A percentile compares a stretch with the other conserved stretches of the same genome.
phyloP scores from a whole-genome alignment of 1,139 yeast species.

The Hansenula sp. region DNA sequence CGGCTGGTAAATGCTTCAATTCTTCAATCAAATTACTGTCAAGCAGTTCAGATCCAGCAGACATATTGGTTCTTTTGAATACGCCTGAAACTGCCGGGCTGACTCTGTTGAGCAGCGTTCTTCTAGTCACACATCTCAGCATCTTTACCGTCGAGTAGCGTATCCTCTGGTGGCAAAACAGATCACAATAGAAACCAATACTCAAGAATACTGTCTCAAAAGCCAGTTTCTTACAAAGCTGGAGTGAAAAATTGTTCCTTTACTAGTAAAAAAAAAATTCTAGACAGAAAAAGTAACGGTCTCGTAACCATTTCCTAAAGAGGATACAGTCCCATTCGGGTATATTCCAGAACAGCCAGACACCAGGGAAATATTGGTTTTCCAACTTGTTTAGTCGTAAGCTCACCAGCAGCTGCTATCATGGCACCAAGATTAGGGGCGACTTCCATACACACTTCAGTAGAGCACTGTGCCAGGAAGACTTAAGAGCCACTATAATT shows the following conservation, averaged over 20 bases:
- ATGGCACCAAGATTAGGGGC: too few relatives aligned
- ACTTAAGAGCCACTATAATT: too few relatives aligned
- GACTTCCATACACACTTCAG: too few relatives aligned
- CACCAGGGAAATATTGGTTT: too few relatives aligned
- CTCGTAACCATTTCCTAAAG: too few relatives aligned
- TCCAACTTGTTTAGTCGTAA: too few relatives aligned
- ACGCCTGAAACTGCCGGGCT: not conserved
- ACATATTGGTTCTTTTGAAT: conserved; percentile 4
- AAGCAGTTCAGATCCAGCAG: conserved; percentile 3
- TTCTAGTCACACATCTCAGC: conserved; percentile 2
- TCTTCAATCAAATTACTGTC: conserved; percentile 12
- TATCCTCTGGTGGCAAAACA: not conserved
- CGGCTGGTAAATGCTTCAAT: conserved; percentile 8
- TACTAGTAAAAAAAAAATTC: not conserved
- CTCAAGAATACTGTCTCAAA: too few relatives aligned
- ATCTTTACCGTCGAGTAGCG: not conserved
- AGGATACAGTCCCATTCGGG: too few relatives aligned
- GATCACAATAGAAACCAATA: not conserved
- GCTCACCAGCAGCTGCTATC: too few relatives aligned
- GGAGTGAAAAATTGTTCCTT: not conserved
- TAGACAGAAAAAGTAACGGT: too few relatives aligned
- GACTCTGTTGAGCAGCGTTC: not conserved
- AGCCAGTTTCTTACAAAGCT: not conserved
- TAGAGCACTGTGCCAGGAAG: too few relatives aligned
- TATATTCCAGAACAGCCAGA: too few relatives aligned